Conservation (phyloP, 768 basidiomycete genomes). For the Termitomyces sp. region DNA sequence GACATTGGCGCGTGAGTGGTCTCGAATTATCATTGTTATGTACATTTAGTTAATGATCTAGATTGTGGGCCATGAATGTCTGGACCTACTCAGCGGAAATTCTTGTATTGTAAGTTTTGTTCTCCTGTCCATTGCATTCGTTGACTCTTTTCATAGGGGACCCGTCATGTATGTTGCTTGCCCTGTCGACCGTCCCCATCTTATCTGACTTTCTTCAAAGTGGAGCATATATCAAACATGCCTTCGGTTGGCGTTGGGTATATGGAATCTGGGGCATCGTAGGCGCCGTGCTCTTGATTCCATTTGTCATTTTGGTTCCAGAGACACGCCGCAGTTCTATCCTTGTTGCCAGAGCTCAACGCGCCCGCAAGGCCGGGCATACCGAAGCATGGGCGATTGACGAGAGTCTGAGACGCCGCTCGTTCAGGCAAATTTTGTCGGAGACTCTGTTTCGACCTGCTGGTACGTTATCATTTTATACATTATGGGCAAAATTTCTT, state of each 20-base stretch:
- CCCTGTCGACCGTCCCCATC: background rate
- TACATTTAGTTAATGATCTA: background rate
- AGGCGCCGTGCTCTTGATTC: conserved; percentile 12
- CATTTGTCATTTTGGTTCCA: conserved; percentile 15
- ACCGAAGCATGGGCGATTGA: conserved; percentile 15
- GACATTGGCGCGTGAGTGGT: conserved; percentile 11
- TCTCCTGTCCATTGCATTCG: background rate
- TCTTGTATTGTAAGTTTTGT: conserved; percentile 11
- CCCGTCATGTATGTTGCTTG: conserved; percentile 9
- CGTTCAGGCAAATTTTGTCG: conserved; percentile 12
- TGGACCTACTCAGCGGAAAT: conserved; percentile 18
- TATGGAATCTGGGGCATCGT: conserved; percentile 19
- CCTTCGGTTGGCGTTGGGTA: conserved; percentile 19
- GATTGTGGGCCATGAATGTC: conserved; percentile 19
- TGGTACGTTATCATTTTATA: conserved; percentile 4
- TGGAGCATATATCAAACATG: conserved; percentile 15
- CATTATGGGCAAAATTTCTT: no score
- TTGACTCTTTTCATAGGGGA: conserved; percentile 6
- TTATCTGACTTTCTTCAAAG: background rate
- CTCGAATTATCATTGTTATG: no score
- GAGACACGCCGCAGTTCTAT: conserved; percentile 19
- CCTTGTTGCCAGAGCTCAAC: conserved; percentile 14
- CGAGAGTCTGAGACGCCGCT: conserved; percentile 13
- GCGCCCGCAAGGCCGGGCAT: conserved; percentile 10
- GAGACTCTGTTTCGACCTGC: conserved; percentile 18